Percentiles rank a stretch among this genome's conserved stretches.
These are phyloP conservation scores for Henningerozyma blattae DNA, from an alignment of 805 yeast species.

Conservation along the genomic window DNA sequence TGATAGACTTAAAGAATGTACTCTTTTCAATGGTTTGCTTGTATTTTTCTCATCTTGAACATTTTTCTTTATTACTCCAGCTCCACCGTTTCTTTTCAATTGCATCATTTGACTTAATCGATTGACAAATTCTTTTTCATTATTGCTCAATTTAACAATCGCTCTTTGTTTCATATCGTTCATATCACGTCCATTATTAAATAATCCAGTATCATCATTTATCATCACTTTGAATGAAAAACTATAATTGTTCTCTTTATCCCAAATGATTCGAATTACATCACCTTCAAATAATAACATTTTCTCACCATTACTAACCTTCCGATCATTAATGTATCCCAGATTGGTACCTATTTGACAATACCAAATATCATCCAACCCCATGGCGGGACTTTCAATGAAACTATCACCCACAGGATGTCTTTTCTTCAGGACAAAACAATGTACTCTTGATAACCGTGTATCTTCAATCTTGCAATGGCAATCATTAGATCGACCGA, in stretches of 20 bases:
- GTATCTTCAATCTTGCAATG: slow-evolving; percentile 56
- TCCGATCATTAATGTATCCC: slow-evolving; percentile 52
- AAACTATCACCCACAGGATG: slow-evolving; percentile 47
- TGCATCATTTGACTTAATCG: slow-evolving; percentile 13
- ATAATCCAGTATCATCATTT: slow-evolving; percentile 53
- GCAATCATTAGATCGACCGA: slow-evolving; percentile 62
- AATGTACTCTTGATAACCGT: slow-evolving; percentile 76
- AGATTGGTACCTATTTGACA: slow-evolving; percentile 72
- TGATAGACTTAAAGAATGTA: slow-evolving; percentile 17
- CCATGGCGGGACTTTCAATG: slow-evolving; percentile 62
- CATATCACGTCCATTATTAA: slow-evolving; percentile 31
- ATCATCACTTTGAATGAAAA: slow-evolving; percentile 43
- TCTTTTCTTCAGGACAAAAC: slow-evolving; percentile 50
- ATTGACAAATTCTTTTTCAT: slow-evolving; percentile 13
- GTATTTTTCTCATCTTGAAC: neutral
- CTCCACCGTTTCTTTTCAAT: neutral
- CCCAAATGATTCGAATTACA: slow-evolving; percentile 51
- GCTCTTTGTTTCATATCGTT: slow-evolving; percentile 7
- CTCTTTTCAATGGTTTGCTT: slow-evolving; percentile 11
- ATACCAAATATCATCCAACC: slow-evolving; percentile 67
- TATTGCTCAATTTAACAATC: slow-evolving; percentile 13
- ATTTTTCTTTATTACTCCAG: too few species aligned
- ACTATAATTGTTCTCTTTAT: slow-evolving; percentile 37
- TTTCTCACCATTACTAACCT: slow-evolving; percentile 52
- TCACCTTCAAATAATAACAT: slow-evolving; percentile 54